phyloP scores from a whole-genome alignment of 495 filamentous ascomycete genomes.

The Neurospora intermedia region DNA sequence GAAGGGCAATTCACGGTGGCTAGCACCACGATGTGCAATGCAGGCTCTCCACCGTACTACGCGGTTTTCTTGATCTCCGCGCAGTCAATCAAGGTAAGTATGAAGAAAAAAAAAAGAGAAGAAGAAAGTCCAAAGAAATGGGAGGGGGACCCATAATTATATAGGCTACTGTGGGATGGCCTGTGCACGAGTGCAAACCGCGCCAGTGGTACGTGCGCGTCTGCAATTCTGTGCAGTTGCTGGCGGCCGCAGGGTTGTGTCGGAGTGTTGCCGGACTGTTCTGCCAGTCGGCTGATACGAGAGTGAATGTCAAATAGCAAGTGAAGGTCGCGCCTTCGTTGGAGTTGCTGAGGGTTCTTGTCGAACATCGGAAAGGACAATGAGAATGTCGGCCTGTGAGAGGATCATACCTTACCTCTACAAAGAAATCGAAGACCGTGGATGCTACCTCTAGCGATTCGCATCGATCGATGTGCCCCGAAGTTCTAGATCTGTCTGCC shows the following conservation, averaged over 20 bases:
- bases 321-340: background rate
- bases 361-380: background rate
- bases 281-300: too few species aligned
- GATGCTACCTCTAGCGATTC: too few species aligned
- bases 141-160: background rate
- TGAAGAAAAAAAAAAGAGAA: constrained; percentile 22
- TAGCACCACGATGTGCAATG: constrained; percentile 30
- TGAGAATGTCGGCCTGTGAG: too few species aligned
- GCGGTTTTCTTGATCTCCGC: constrained; percentile 22
- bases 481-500: background rate
- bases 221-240: background rate
- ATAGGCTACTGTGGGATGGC: constrained; percentile 1
- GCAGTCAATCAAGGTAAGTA: constrained; percentile 29
- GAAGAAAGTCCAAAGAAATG: constrained; percentile 4
- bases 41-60: constrained; percentile 18
- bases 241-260: background rate
- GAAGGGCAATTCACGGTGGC: constrained; percentile 25
- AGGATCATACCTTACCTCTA: too few species aligned
- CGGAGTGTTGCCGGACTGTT: background rate
- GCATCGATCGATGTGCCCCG: background rate
- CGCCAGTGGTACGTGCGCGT: background rate
- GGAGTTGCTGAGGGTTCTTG: background rate
- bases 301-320: too few species aligned
- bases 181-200: constrained; percentile 14
- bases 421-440: too few species aligned